phyloP scores from a whole-genome alignment of 2,329 filamentous ascomycete species.

The Aspergillus brunneoviolaceus region DNA sequence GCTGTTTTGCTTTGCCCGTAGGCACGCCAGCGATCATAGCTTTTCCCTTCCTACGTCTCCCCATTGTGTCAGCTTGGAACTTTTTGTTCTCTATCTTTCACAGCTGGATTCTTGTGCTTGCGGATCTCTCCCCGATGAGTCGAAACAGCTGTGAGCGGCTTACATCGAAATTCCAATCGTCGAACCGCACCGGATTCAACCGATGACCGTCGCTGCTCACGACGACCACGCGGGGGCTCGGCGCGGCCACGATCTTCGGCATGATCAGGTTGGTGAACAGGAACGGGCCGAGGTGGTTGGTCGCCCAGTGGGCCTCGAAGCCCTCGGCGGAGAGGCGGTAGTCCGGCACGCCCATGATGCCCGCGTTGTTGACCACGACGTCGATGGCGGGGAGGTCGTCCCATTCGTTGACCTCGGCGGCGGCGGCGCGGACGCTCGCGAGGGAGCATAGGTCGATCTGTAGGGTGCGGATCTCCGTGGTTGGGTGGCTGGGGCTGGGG shows the following conservation, averaged over 20 bases:
- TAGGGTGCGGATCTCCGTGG: conserved; percentile 25
- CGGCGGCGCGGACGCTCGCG: conserved; percentile 32
- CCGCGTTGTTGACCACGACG: conserved; percentile 47
- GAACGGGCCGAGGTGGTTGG: conserved; percentile 43
- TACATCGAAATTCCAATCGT: conserved; percentile 47
- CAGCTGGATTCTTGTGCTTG: too few species aligned
- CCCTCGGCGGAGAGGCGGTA: conserved; percentile 34
- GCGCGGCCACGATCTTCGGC: conserved; percentile 27
- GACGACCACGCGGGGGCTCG: not conserved
- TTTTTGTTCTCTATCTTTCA: too few species aligned
- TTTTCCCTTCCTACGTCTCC: conserved; percentile 22
- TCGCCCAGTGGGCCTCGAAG: conserved; percentile 40
- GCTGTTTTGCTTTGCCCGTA: conserved; percentile 51
- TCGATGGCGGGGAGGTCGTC: conserved; percentile 35
- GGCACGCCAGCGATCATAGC: conserved; percentile 34
- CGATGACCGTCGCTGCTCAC: conserved; percentile 48
- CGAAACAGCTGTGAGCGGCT: too few species aligned
- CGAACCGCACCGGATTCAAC: conserved; percentile 42
- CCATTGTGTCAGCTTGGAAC: too few species aligned
- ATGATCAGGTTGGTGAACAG: conserved; percentile 43
- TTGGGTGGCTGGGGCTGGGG: conserved; percentile 8
- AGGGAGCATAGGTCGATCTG: conserved; percentile 37
- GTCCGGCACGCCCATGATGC: conserved; percentile 34
- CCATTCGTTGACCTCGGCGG: conserved; percentile 29
- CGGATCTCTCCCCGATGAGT: too few species aligned